Percentiles rank a stretch among this genome's conserved stretches.
phyloP scores from a whole-genome alignment of 768 basidiomycete genomes.

The Boletellus sp. region DNA sequence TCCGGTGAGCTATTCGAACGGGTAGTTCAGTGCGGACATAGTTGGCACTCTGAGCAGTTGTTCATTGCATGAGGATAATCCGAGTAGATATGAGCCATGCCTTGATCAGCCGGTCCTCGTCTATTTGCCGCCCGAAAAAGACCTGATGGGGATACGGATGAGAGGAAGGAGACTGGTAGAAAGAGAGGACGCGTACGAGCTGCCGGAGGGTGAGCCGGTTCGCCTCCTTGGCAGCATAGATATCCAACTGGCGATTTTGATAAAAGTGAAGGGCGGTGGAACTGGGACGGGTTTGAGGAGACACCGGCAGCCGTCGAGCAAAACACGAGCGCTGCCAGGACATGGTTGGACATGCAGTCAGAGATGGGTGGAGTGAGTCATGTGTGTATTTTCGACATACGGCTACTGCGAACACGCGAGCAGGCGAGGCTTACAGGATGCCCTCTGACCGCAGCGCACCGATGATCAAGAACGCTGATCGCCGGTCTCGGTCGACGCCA shows the following conservation, averaged over 20 bases:
- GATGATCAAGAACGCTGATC: constrained; percentile 77
- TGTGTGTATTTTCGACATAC: too few relatives aligned
- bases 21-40: constrained; percentile 89
- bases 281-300: constrained; percentile 16
- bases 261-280: constrained; percentile 65
- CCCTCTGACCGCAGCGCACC: constrained; percentile 73
- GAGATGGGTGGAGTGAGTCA: background rate
- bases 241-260: constrained; percentile 76
- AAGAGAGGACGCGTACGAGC: constrained; percentile 47
- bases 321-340: constrained; percentile 18
- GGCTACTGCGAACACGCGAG: background rate
- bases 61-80: background rate
- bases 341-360: constrained; percentile 19
- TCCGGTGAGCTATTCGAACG: constrained; percentile 80
- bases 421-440: constrained; percentile 41
- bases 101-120: constrained; percentile 72
- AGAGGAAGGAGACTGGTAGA: background rate
- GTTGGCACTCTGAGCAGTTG: constrained; percentile 65
- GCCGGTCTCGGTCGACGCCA: constrained; percentile 72
- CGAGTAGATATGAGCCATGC: constrained; percentile 32
- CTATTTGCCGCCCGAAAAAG: constrained; percentile 83
- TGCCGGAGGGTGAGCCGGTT: constrained; percentile 74
- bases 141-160: constrained; percentile 44
- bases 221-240: constrained; percentile 72
- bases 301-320: background rate